Evolutionary conservation across 2,329 filamentous ascomycete genomes (phyloP), one percentile per base, ranked within the genome.

Genomic region (Ophiostoma tasmaniense): DNA sequence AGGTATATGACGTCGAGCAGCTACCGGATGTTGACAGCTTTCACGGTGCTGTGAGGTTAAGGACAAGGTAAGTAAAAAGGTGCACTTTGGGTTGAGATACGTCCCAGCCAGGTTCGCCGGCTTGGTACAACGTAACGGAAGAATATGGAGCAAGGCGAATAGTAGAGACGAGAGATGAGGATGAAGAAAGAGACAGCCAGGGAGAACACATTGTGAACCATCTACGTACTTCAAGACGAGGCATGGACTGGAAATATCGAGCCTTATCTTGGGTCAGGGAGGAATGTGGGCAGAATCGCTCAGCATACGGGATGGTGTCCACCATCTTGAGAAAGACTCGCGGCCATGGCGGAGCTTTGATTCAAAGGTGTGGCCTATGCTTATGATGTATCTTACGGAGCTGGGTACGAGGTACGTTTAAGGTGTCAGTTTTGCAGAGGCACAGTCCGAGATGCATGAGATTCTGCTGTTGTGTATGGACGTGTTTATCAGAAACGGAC

Each of bases 281-380:
- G 59, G 59, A 33, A 62, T 62, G 59, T 20, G 30, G 30, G 30
- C 59, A 33, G 28, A 62, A 33, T 61, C 33, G 8, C 14, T 20
- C 5, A 14, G 25, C n/a, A 22, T 61, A 17, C 28, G 14, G 28
- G 55, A 61, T 13, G 55, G 55, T 30, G 50, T 22, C 50, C 50
- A 55, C 50, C 50, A 25, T 55, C 50, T 55, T 30, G 55, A 62
- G 30, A 62, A n/a, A n/a, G 59, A 62, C 30, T 28, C 59, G 59
- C 59, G 30, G 35, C 59, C 30, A 35, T 62, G 59, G 59, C 59
- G 59, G 59, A 35, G 30, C 59, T 13, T 4, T 35, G 30, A 22
- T 62, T 62, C 59, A 33, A 62, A n/a, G 30, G 59, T 3, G 22
- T 62, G 30, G 52, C 25, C 52, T 14, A 13, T 25, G n/a, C 52